These are phyloP conservation scores for Sindora glabra DNA, from an alignment of 306 rosid species.

Conservation along the genomic window DNA sequence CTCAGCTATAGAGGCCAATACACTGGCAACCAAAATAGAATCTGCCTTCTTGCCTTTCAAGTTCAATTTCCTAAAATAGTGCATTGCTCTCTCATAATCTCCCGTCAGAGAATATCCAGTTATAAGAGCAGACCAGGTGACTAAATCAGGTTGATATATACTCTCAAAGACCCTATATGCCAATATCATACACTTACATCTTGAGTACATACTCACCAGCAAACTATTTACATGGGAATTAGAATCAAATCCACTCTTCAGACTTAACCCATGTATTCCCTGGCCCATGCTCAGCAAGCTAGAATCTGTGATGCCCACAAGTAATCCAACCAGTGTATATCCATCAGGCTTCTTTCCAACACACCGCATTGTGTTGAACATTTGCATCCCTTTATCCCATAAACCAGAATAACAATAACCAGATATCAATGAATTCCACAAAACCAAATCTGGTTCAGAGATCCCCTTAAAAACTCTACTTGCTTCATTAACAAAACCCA, in stretches of 20 bases:
- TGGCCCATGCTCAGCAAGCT: conserved; percentile 44
- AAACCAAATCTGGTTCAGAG: conserved; percentile 55
- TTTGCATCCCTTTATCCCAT: conserved; percentile 48
- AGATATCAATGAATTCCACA: conserved; percentile 80
- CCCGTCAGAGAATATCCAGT: conserved; percentile 66
- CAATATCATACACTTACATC: conserved; percentile 55
- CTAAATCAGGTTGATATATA: conserved; percentile 62
- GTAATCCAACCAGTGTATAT: conserved; percentile 67
- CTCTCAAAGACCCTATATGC: conserved; percentile 56
- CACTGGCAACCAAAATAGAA: conserved; percentile 57
- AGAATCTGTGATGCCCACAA: conserved; percentile 42
- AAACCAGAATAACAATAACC: conserved; percentile 51
- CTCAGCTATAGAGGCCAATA: conserved; percentile 68
- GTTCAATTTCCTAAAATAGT: conserved; percentile 51
- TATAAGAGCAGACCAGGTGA: conserved; percentile 81
- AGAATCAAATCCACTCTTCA: conserved; percentile 46
- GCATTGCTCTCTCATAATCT: conserved; percentile 39
- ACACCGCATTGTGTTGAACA: conserved; percentile 50
- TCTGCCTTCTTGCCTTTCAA: conserved; percentile 50
- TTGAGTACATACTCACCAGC: conserved; percentile 76
- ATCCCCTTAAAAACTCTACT: conserved; percentile 49
- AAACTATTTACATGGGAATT: conserved; percentile 61
- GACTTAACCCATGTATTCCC: conserved; percentile 61
- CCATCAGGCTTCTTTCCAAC: conserved; percentile 57
- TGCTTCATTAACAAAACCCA: conserved; percentile 56